Evolutionary conservation across 176 grass and related monocot species (phyloP).

Genomic region (Melocanna baccifera): DNA sequence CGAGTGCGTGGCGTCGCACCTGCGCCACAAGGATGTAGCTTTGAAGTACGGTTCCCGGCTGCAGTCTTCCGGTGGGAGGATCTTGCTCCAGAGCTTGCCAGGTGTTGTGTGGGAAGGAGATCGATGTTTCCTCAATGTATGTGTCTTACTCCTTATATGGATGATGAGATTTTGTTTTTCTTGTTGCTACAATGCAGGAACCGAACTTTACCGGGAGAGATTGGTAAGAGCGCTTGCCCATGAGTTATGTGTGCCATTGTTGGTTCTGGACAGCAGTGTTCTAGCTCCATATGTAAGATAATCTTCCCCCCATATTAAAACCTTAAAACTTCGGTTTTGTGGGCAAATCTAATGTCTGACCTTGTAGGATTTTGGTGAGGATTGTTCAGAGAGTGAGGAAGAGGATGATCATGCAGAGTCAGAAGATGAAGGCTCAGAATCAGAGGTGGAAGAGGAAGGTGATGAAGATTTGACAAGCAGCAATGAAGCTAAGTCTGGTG

Average conservation of each 20-base stretch:
- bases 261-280: slow-evolving; percentile 90
- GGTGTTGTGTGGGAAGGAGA: slow-evolving; percentile 37
- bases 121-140: not conserved
- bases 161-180: not conserved
- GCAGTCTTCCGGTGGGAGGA: slow-evolving; percentile 61
- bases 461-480: slow-evolving; percentile 51
- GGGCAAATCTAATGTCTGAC: slow-evolving; percentile 21
- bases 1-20: slow-evolving; percentile 76
- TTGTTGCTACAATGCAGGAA: slow-evolving; percentile 49
- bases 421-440: slow-evolving; percentile 67
- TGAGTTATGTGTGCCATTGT: slow-evolving; percentile 60
- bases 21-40: slow-evolving; percentile 55
- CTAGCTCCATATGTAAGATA: slow-evolving; percentile 80
- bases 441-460: slow-evolving; percentile 55
- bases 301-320: not conserved
- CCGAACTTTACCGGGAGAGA: slow-evolving; percentile 85
- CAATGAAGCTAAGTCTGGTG: slow-evolving; percentile 59
- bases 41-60: slow-evolving; percentile 60
- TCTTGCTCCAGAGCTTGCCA: slow-evolving; percentile 73
- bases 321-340: not conserved
- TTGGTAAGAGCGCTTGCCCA: slow-evolving; percentile 71
- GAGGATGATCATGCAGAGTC: slow-evolving; percentile 46
- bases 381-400: slow-evolving; percentile 63
- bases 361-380: slow-evolving; percentile 66
- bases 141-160: not conserved